Percentiles rank a stretch among this genome's conserved stretches.
Evolutionary conservation across 257 asterid species (phyloP).

Genomic region (Ophiorrhiza pumila): DNA sequence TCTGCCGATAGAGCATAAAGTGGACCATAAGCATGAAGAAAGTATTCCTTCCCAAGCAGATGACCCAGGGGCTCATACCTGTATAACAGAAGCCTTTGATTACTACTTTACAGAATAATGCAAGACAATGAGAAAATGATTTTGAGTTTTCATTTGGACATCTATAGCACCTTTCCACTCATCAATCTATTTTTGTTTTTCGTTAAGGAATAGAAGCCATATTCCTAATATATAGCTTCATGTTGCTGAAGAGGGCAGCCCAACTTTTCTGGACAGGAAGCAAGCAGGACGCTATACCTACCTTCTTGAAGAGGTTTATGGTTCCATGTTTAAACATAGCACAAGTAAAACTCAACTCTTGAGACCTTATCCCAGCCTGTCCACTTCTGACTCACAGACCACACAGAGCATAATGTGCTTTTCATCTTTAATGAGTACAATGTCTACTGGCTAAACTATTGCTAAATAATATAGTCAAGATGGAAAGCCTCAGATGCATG

Average conservation of each 20-base stretch:
- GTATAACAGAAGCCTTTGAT: constrained; percentile 19
- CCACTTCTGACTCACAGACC: background rate
- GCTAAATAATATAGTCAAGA: background rate
- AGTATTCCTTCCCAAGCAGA: constrained; percentile 92
- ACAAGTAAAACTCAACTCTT: background rate
- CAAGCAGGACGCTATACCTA: background rate
- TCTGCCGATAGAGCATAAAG: constrained; percentile 94
- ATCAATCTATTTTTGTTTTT: background rate
- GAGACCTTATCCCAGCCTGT: background rate
- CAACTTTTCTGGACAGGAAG: background rate
- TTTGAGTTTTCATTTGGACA: background rate
- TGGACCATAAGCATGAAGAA: constrained; percentile 97
- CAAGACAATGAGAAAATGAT: background rate
- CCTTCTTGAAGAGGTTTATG: background rate
- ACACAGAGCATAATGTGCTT: background rate
- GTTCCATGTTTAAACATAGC: background rate
- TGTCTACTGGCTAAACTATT: background rate
- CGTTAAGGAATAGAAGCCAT: background rate
- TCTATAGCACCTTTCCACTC: background rate
- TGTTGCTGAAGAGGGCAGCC: background rate
- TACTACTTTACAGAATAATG: background rate
- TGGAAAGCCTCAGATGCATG: background rate
- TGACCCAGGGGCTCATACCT: constrained; percentile 88
- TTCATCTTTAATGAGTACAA: background rate
- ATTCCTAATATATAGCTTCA: background rate